These are phyloP conservation scores for Paraphaeosphaeria minitans DNA, from an alignment of 2,329 filamentous ascomycete species.

Conservation along the genomic window DNA sequence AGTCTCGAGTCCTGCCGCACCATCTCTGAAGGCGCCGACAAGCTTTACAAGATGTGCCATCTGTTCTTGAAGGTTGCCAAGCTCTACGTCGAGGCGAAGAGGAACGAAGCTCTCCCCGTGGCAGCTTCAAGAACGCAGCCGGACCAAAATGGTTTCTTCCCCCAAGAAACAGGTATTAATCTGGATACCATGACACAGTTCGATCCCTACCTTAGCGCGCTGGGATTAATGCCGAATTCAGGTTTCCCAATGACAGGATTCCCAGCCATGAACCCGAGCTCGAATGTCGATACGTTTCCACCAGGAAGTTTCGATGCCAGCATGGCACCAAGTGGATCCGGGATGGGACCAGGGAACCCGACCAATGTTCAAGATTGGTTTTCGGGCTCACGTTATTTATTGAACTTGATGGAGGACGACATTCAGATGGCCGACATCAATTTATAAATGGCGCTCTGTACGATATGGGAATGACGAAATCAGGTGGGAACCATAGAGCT, in stretches of 20 bases:
- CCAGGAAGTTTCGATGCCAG: constrained; percentile 16
- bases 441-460: not conserved
- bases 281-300: constrained; percentile 17
- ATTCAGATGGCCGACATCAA: constrained; percentile 39
- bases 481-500: not conserved
- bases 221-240: constrained; percentile 62
- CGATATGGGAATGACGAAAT: not conserved
- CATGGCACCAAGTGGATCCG: constrained; percentile 13
- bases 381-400: constrained; percentile 67
- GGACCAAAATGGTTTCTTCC: not conserved
- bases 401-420: constrained; percentile 69
- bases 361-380: constrained; percentile 65
- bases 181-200: constrained; percentile 51
- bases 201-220: constrained; percentile 67
- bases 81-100: constrained; percentile 66
- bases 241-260: constrained; percentile 29
- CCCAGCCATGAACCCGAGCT: constrained; percentile 5
- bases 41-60: constrained; percentile 65
- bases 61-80: constrained; percentile 66
- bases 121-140: not conserved
- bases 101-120: constrained; percentile 44
- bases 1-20: constrained; percentile 60
- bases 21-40: constrained; percentile 63
- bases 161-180: constrained; percentile 17
- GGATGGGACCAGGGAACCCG: constrained; percentile 13